Conservation (phyloP, 176 grass and related monocot species). For the Bromus sterilis region DNA sequence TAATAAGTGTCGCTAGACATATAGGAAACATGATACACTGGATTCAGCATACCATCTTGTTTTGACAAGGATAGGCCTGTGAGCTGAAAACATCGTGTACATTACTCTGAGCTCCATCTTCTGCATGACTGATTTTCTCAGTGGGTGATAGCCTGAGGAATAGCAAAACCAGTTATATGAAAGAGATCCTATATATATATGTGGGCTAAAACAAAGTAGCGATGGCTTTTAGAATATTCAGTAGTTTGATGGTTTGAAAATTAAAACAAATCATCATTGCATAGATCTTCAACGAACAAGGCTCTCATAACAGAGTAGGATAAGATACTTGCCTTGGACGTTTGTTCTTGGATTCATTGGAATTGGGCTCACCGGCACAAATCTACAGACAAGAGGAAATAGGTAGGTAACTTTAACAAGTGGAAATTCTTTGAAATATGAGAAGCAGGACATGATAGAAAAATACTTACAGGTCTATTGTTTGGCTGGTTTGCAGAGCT, state of each 20-base stretch:
- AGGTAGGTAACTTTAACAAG: background rate
- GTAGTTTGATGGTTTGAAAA: background rate
- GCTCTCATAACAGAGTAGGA: background rate
- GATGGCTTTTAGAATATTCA: background rate
- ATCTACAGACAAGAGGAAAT: background rate
- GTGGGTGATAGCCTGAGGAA: background rate
- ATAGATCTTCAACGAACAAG: background rate
- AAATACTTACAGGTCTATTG: slow-evolving; percentile 1
- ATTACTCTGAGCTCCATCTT: background rate
- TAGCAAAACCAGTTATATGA: background rate
- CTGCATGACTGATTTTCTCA: background rate
- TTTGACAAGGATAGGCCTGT: background rate
- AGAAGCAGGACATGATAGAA: background rate
- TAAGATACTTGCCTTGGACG: background rate
- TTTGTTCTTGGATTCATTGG: background rate
- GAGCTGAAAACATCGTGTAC: background rate
- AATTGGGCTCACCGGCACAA: background rate
- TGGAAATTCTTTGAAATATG: background rate
- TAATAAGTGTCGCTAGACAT: no score
- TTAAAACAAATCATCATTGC: background rate
- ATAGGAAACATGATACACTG: background rate
- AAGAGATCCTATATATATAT: background rate
- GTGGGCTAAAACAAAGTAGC: background rate
- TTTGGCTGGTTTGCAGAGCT: background rate
- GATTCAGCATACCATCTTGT: background rate